Conservation (phyloP, 495 filamentous ascomycete species). For the Astrothelium macrocarpum region DNA sequence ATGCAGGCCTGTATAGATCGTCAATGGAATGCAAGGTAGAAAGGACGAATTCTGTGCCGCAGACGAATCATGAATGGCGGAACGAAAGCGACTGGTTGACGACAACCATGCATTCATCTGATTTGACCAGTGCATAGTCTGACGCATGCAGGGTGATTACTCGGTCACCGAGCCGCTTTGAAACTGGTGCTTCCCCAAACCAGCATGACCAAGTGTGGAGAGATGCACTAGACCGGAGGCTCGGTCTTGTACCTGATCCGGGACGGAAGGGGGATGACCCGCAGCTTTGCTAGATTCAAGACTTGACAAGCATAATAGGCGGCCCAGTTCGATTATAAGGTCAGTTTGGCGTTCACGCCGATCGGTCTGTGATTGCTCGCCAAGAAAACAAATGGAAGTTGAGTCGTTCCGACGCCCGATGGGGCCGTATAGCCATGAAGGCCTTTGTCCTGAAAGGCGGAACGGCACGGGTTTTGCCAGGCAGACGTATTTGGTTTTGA, state of each 20-base stretch:
- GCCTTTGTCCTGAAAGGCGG: too few species aligned
- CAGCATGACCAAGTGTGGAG: background rate
- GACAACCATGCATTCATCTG: background rate
- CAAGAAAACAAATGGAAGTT: too few species aligned
- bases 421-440: too few species aligned
- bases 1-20: background rate
- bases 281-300: constrained; percentile 1
- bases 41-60: too few species aligned
- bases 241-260: background rate
- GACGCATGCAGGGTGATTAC: background rate
- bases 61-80: background rate
- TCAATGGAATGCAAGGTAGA: too few species aligned
- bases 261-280: constrained; percentile 4
- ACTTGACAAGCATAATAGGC: background rate
- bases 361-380: too few species aligned
- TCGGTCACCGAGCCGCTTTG: background rate
- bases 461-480: too few species aligned
- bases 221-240: background rate
- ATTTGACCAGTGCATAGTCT: background rate
- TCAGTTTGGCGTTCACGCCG: background rate
- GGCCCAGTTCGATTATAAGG: background rate
- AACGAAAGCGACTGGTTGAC: background rate
- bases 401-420: too few species aligned
- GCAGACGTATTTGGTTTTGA: background rate
- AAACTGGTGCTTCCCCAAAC: background rate